Evolutionary conservation across 805 yeast species (phyloP).

Genomic region (Yarrowia sp.): DNA sequence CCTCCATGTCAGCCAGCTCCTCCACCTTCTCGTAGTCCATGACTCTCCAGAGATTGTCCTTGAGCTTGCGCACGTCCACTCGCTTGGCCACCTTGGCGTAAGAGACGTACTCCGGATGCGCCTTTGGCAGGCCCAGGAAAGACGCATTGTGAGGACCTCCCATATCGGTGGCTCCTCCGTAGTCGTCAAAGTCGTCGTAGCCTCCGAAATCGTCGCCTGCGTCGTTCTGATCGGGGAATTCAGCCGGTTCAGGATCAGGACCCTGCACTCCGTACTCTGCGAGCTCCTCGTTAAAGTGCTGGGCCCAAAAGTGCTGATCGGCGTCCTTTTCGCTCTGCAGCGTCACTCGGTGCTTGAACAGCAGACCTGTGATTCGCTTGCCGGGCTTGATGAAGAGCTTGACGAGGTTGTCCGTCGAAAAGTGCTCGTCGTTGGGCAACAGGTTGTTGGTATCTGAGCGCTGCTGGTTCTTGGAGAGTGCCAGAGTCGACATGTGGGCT

Average conservation of each 20-base stretch:
- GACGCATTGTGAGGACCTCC: conserved; percentile 25
- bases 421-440: conserved; percentile 72
- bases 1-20: conserved; percentile 21
- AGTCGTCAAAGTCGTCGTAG: conserved; percentile 40
- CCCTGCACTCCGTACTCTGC: conserved; percentile 17
- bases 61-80: conserved; percentile 70
- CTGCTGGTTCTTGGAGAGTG: conserved; percentile 46
- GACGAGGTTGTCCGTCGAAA: conserved; percentile 65
- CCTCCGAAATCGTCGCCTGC: conserved; percentile 34
- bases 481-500: conserved; percentile 42
- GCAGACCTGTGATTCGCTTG: conserved; percentile 29
- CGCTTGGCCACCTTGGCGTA: conserved; percentile 73
- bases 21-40: conserved; percentile 39
- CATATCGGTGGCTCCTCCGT: conserved; percentile 29
- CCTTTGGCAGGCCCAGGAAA: conserved; percentile 26
- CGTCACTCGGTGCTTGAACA: conserved; percentile 24
- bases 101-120: conserved; percentile 43
- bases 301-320: conserved; percentile 75
- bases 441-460: conserved; percentile 47
- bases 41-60: conserved; percentile 72
- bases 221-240: conserved; percentile 23
- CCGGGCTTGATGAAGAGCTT: conserved; percentile 67
- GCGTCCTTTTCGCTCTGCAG: conserved; percentile 37
- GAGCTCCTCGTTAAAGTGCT: conserved; percentile 40
- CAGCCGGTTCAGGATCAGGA: neutral